Evolutionary conservation across 2,329 filamentous ascomycete genomes (phyloP), one percentile per base, ranked within the genome.

Genomic region (Talaromyces sp.): DNA sequence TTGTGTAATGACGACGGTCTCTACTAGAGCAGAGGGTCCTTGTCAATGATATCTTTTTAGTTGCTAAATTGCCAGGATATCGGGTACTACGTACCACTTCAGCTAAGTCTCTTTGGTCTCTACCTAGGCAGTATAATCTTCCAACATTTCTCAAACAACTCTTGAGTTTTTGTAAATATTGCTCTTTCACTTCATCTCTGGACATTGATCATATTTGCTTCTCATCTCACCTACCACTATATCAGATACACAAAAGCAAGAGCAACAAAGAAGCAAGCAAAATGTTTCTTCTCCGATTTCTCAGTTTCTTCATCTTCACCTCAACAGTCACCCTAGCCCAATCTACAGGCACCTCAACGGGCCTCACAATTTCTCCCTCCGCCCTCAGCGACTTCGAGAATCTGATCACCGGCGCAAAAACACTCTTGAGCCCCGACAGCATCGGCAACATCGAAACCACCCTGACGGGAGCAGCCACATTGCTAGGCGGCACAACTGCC

Each of bases 401-500:
- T 5, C 60, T 70, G 21, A 40, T 71, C 37, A 57, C 56, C 28
- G 64, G 64, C 19, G 63, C 66, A 43, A 69, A 71, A 61, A 62
- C 64, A 2, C 60, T 72, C 7, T 55, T 72, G 17, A 65, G 56
- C 56, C 36, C 58, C 36, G 62, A 65, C 7, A 65, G 62, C 41
- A 39, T 62, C 55, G 21, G 39, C 33, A 60, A 60, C 48, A 57
- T 60, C 54, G 58, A 60, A 51, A 60, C 48, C 17, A 60, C 59
- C 3, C 21, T 62, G 17, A 60, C 53, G 9, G 58, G 58, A 8
- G 60, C 55, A 8, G 60, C 60, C n/a, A 59, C 57, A 21, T 43
- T 61, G 33, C 61, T 72, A 5, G 64, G 69, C 25, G 63, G 66
- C 15, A 63, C 66, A 19, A 66, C 67, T 28, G 68, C 69, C 1